phyloP scores from a whole-genome alignment of 345 rosid species.

The Xanthoceras sorbifolium region DNA sequence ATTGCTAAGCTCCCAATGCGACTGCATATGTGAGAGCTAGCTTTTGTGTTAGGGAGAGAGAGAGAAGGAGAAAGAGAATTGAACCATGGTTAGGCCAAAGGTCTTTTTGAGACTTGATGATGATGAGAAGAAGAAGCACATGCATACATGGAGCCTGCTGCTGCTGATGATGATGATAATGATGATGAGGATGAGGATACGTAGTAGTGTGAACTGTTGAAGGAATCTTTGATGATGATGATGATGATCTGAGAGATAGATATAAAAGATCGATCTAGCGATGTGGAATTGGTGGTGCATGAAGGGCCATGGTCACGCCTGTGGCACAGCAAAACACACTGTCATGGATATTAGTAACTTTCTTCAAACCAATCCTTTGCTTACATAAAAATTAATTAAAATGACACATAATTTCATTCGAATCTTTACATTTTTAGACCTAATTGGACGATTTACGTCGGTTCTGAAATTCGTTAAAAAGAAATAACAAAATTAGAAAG shows the following conservation, averaged over 20 bases:
- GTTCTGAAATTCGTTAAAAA: too few species aligned
- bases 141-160: slow-evolving; percentile 11
- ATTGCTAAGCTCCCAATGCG: not conserved
- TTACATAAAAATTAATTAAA: too few species aligned
- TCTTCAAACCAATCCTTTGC: not conserved
- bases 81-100: slow-evolving; percentile 92
- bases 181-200: slow-evolving; percentile 12
- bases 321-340: slow-evolving; percentile 98
- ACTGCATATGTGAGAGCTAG: not conserved
- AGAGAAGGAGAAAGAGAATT: slow-evolving; percentile 29
- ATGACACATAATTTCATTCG: not conserved
- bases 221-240: slow-evolving; percentile 14
- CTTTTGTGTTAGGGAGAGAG: slow-evolving; percentile 38
- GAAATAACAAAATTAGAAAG: too few species aligned
- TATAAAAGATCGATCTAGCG: slow-evolving; percentile 39
- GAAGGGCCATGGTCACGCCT: slow-evolving; percentile 82
- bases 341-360: slow-evolving; percentile 72
- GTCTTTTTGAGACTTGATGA: slow-evolving; percentile 45
- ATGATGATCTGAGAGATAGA: slow-evolving; percentile 27
- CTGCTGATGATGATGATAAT: not conserved
- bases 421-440: not conserved
- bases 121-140: slow-evolving; percentile 11
- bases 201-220: slow-evolving; percentile 25
- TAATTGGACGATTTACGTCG: too few species aligned
- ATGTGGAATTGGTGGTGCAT: slow-evolving; percentile 66